Evolutionary conservation across 768 basidiomycete genomes (phyloP).

Genomic region (Galerina sulciceps): DNA sequence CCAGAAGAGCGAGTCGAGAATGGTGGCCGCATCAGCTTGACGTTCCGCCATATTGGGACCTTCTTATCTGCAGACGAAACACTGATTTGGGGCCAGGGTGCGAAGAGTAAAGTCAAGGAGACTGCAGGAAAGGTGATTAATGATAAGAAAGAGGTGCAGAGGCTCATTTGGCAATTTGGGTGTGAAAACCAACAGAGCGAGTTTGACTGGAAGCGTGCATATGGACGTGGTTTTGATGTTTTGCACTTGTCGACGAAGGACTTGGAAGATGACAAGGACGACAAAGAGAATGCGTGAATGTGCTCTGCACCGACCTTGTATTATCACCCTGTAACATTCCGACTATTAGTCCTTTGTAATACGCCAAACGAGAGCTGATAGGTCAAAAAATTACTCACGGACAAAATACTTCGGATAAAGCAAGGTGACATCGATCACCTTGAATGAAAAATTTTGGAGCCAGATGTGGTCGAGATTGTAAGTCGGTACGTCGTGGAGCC

Average conservation of each 20-base stretch:
- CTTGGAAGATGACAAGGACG: not conserved
- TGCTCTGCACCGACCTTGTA: no score
- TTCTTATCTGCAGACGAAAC: slow-evolving; percentile 51
- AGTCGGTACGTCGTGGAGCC: no score
- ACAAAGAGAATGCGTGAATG: no score
- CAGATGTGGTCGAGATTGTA: no score
- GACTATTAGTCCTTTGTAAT: no score
- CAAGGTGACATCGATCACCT: no score
- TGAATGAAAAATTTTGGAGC: no score
- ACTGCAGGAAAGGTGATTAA: slow-evolving; percentile 57
- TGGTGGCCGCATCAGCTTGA: slow-evolving; percentile 79
- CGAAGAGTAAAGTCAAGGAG: slow-evolving; percentile 60
- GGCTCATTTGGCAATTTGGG: slow-evolving; percentile 68
- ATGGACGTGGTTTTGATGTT: slow-evolving; percentile 74
- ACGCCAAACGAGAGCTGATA: no score
- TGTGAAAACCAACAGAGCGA: slow-evolving; percentile 71
- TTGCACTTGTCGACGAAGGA: slow-evolving; percentile 48
- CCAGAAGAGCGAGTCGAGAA: slow-evolving; percentile 53
- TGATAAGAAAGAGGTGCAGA: slow-evolving; percentile 50
- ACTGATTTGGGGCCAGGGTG: slow-evolving; percentile 76
- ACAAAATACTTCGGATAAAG: no score
- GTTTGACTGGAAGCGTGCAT: slow-evolving; percentile 71
- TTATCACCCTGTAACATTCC: no score
- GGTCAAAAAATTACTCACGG: no score
- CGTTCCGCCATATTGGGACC: slow-evolving; percentile 80